Evolutionary conservation across 2,329 filamentous ascomycete species (phyloP), one percentile per base, ranked within the genome.

Genomic region (Fulvia fulva): DNA sequence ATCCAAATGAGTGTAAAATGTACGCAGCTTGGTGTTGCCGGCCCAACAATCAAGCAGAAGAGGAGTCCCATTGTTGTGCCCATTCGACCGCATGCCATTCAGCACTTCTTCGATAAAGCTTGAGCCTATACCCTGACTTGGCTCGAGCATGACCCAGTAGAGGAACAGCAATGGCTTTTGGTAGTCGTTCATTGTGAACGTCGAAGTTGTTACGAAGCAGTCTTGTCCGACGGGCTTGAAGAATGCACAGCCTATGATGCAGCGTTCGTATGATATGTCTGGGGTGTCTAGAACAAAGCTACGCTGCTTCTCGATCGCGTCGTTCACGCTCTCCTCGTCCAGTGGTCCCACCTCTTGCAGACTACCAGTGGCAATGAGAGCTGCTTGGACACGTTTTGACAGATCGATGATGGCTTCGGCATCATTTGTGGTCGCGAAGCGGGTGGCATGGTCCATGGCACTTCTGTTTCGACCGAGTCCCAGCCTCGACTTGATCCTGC

Each of bases 11-110:
- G 22, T 45, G 34, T 61, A 61, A 41, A 63, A 63, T 5, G 23
- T 53, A 25, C 55, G 49, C n/a, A 59, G 44, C 43, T 57, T 59
- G 7, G 50, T 19, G 14, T 61, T 61, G 7, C 58, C 61, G 43
- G 59, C 61, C 53, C 56, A 61, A 32, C 61, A 61, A 26, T 59
- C 54, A n/a, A n/a, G n/a, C 14, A 61, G 45, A 22, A 59, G 53
- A 12, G 61, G 49, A 5, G 53, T 61, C 11, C 61, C 61, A 11
- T n/a, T 16, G 5, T 21, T 32, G 25, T 43, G 37, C n/a, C 32
- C 44, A 44, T 52, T 3, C 11, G 7, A 30, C 7, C 44, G 32
- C 5, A 59, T 34, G 19, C 21, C 37, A 14, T 44, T 21, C 19
- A 59, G 46, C 2, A 45, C 53, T 21, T 41, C 56, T 5, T 23